phyloP scores from a whole-genome alignment of 1,284 basidiomycete species.

The Ceratobasidium sp. region DNA sequence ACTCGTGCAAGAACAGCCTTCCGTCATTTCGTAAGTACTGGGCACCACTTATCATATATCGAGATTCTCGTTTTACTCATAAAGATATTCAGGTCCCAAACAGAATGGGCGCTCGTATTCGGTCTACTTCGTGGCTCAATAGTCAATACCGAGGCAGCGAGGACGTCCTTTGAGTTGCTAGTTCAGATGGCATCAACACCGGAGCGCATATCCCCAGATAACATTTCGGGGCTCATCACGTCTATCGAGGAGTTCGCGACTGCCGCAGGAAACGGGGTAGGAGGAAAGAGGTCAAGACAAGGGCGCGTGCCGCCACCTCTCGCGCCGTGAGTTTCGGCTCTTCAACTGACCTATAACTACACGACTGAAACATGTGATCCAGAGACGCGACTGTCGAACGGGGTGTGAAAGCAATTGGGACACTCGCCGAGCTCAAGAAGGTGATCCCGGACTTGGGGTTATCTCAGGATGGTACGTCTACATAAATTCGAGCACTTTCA shows the following conservation, averaged over 20 bases:
- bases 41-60: background rate
- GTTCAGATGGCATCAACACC: slow-evolving; percentile 71
- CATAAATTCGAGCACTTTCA: slow-evolving; percentile 32
- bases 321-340: slow-evolving; percentile 52
- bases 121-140: slow-evolving; percentile 90
- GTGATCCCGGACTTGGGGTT: slow-evolving; percentile 69
- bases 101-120: slow-evolving; percentile 96
- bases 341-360: slow-evolving; percentile 60
- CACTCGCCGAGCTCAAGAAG: slow-evolving; percentile 80
- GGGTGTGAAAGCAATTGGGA: slow-evolving; percentile 85
- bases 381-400: slow-evolving; percentile 84
- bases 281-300: slow-evolving; percentile 63
- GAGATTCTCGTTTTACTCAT: background rate
- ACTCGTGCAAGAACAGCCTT: slow-evolving; percentile 80
- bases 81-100: slow-evolving; percentile 74
- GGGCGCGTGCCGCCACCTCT: slow-evolving; percentile 52
- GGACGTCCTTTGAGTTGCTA: slow-evolving; percentile 84
- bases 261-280: slow-evolving; percentile 73
- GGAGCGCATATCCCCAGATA: slow-evolving; percentile 80
- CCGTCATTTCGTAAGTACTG: slow-evolving; percentile 72
- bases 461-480: slow-evolving; percentile 65
- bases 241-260: slow-evolving; percentile 91
- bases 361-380: slow-evolving; percentile 47
- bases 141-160: slow-evolving; percentile 89
- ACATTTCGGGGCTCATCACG: slow-evolving; percentile 83